A percentile compares a stretch with the other conserved stretches of the same genome.
Conservation (phyloP, 768 basidiomycete genomes). For the Boletus insuetus region DNA sequence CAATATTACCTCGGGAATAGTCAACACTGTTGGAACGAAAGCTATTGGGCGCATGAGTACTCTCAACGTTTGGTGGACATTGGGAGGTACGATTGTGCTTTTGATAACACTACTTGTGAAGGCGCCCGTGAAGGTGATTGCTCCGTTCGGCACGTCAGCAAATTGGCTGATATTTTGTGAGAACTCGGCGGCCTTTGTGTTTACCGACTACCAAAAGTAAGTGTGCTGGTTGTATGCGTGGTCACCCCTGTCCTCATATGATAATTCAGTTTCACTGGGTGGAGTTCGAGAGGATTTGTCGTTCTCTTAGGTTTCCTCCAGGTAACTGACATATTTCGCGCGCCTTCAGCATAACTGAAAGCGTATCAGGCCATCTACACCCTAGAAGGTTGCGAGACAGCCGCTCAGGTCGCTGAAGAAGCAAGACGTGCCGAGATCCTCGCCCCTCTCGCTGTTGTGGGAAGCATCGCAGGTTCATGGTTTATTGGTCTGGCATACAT, state of each 20-base stretch:
- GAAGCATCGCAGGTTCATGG: slow-evolving; percentile 56
- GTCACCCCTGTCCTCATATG: background rate
- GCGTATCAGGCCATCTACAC: slow-evolving; percentile 50
- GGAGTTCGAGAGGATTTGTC: slow-evolving; percentile 51
- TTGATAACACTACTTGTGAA: slow-evolving; percentile 56
- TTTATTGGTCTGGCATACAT: slow-evolving; percentile 54
- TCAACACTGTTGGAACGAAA: slow-evolving; percentile 57
- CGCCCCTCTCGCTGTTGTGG: slow-evolving; percentile 57
- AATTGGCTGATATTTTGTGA: slow-evolving; percentile 16
- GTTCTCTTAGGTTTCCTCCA: slow-evolving; percentile 52
- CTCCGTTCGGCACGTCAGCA: background rate
- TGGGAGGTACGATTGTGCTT: slow-evolving; percentile 56
- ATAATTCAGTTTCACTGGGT: slow-evolving; percentile 50
- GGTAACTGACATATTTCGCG: slow-evolving; percentile 2
- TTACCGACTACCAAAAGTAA: slow-evolving; percentile 56
- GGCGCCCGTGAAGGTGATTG: slow-evolving; percentile 47
- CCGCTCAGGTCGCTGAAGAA: slow-evolving; percentile 63
- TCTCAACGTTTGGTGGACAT: slow-evolving; percentile 60
- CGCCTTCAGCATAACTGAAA: background rate
- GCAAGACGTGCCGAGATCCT: slow-evolving; percentile 53
- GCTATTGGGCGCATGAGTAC: slow-evolving; percentile 54
- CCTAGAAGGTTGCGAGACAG: slow-evolving; percentile 60
- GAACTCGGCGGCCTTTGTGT: slow-evolving; percentile 53
- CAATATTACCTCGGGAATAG: slow-evolving; percentile 50
- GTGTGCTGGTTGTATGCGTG: slow-evolving; percentile 6